Percentiles rank a stretch among this genome's conserved stretches.
Conservation (phyloP, 1,139 yeast species). For the Yamadazyma jaroonii region DNA sequence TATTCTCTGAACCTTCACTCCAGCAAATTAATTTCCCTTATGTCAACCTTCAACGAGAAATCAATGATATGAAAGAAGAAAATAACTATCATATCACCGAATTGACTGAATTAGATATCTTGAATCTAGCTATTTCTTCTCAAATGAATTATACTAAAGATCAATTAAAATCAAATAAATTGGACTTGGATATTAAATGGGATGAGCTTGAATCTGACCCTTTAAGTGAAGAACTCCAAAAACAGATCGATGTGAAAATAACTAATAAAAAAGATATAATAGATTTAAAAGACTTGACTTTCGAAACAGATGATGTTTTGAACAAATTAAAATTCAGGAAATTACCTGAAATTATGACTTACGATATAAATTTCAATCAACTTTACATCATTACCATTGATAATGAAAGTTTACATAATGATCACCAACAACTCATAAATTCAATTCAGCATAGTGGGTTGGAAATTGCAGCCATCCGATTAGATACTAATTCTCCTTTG, state of each 20-base stretch:
- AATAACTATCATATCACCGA: constrained; percentile 28
- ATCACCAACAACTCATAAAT: constrained; percentile 4
- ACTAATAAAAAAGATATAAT: not conserved
- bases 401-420: constrained; percentile 14
- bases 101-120: constrained; percentile 26
- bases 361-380: constrained; percentile 28
- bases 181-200: not conserved
- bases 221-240: not conserved
- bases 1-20: constrained; percentile 28
- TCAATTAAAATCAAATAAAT: not conserved
- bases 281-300: not conserved
- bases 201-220: constrained; percentile 5
- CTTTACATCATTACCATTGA: constrained; percentile 32
- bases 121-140: constrained; percentile 24
- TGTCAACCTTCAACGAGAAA: constrained; percentile 12
- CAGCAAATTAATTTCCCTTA: constrained; percentile 25
- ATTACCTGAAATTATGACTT: constrained; percentile 23
- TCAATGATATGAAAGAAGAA: constrained; percentile 9
- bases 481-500: constrained; percentile 17
- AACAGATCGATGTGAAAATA: not conserved
- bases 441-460: constrained; percentile 15
- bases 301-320: not conserved
- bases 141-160: constrained; percentile 5
- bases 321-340: not conserved
- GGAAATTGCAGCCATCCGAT: constrained; percentile 28